A percentile compares a stretch with the other conserved stretches of the same genome.
phyloP scores from a whole-genome alignment of 352 stramenopile species.

The Pythium angustatum region DNA sequence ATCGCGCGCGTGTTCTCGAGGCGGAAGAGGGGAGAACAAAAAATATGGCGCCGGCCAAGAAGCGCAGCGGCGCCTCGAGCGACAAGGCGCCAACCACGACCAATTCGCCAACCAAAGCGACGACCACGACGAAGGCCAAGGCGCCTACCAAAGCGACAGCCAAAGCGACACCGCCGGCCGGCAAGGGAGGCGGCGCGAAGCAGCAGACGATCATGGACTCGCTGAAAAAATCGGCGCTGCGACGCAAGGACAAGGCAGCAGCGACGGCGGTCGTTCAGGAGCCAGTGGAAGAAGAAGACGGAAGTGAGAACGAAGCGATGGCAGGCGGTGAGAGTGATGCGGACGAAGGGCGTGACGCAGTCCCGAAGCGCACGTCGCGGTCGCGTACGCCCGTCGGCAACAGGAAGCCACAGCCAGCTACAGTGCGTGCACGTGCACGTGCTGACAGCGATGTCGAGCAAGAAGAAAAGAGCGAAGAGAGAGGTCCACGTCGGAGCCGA shows the following conservation, averaged over 20 bases:
- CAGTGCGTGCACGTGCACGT: not conserved
- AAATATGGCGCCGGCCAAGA: slow-evolving; percentile 27
- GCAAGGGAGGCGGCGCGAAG: slow-evolving; percentile 9
- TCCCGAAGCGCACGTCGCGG: not conserved
- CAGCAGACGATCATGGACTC: slow-evolving; percentile 32
- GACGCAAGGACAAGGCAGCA: slow-evolving; percentile 23
- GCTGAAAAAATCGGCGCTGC: slow-evolving; percentile 25
- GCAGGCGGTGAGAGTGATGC: not conserved
- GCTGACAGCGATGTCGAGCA: slow-evolving; percentile 18
- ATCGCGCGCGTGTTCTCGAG: not conserved
- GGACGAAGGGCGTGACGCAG: not conserved
- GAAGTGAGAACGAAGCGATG: slow-evolving; percentile 12
- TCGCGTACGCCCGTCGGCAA: not conserved
- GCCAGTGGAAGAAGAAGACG: slow-evolving; percentile 5
- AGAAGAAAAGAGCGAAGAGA: slow-evolving; percentile 29
- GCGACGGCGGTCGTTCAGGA: slow-evolving; percentile 1
- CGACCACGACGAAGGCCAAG: slow-evolving; percentile 9
- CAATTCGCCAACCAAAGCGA: too few species aligned
- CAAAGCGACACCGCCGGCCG: too few species aligned
- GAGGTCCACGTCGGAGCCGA: slow-evolving; percentile 5
- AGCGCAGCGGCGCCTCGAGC: slow-evolving; percentile 9
- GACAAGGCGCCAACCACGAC: too few species aligned
- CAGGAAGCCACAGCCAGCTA: not conserved
- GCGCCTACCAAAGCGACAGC: not conserved
- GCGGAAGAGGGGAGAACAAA: not conserved